Base-by-base conservation (phyloP, 2,329 filamentous ascomycete genomes). In the Penicillium sp. region DNA sequence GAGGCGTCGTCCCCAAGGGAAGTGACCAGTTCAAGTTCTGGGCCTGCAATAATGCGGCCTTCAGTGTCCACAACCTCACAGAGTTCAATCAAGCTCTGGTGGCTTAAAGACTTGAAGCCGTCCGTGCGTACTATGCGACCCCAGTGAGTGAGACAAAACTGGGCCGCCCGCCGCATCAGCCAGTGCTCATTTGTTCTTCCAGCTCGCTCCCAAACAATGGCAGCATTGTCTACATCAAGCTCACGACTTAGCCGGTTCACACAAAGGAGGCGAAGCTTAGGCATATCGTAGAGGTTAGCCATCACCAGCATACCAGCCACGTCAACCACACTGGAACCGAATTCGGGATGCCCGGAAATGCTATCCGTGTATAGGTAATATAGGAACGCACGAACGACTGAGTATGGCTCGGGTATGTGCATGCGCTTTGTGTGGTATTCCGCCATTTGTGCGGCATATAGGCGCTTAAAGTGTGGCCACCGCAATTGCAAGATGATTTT, bases 231-330 rank as follows among this genome's bases (percentile, higher is more conserved):
- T 39, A 98, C 89, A 70, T 98, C 93, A 3, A 99, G 84, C 70
- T 99, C 95, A 60, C 91, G 90, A 55, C 90, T 89, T 3, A 99
- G 83, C 9, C 95, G 86, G 71, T 96, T 93, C 53, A 98, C 90
- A 72, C 93, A 97, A 1, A 98, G 82, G 8, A 96, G 84, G 21
- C 93, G 90, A 24, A 99, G 85, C 64, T 95, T 91, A 1, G 93
- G 93, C 79, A 99, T 96, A 70, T 97, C 93, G 77, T 99, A 99
- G 47, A 98, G 90, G 73, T 98, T 97, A 44, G 92, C 92, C 90
- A 99, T 96, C 62, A 99, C 93, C 3, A 99, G 83, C 74, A 99
- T 86, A 9, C 95, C 93, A 0, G 95, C 93, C 14, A 98, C 92
- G 65, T 97, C 93, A 29, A 88, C 86, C 21, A 97, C 84, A 9